Conservation (phyloP, 106 monocot genomes). For the Platanthera guangdongensis region DNA sequence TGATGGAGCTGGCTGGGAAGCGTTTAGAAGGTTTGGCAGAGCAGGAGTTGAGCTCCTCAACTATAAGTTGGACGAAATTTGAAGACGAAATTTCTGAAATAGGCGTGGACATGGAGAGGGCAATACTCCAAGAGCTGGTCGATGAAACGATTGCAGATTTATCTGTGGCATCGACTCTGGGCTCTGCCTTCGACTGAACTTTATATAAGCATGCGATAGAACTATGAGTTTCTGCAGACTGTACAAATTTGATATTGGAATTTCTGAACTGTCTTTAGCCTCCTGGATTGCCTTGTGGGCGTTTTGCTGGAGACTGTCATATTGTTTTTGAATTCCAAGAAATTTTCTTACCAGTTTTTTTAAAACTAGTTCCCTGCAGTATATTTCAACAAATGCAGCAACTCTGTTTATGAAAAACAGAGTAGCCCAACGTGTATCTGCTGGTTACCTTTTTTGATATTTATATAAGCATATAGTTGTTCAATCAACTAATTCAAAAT, state of each 20-base stretch:
- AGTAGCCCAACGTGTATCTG: too few relatives aligned
- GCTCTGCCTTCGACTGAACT: not conserved
- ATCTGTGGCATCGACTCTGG: not conserved
- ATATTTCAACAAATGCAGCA: too few relatives aligned
- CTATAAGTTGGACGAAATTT: constrained; percentile 33
- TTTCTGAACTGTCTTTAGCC: too few relatives aligned
- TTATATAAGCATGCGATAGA: not conserved
- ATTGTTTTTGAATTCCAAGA: too few relatives aligned
- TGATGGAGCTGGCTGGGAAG: constrained; percentile 34
- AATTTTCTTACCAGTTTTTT: too few relatives aligned
- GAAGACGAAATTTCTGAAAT: constrained; percentile 42
- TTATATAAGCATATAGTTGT: too few relatives aligned
- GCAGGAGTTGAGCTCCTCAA: constrained; percentile 31
- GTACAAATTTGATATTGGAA: not conserved
- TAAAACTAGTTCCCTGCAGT: too few relatives aligned
- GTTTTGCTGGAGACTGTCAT: too few relatives aligned
- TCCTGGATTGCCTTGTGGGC: too few relatives aligned
- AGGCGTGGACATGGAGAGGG: constrained; percentile 40
- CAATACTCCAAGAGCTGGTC: constrained; percentile 47
- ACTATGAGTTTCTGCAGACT: not conserved
- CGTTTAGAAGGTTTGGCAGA: constrained; percentile 38
- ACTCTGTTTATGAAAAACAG: too few relatives aligned
- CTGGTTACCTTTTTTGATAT: too few relatives aligned
- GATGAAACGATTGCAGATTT: constrained; percentile 54
- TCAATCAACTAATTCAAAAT: too few relatives aligned